A percentile compares a stretch with the other conserved stretches of the same genome.
Conservation (phyloP, 2,329 filamentous ascomycete genomes). For the Botrytis sinoallii region DNA sequence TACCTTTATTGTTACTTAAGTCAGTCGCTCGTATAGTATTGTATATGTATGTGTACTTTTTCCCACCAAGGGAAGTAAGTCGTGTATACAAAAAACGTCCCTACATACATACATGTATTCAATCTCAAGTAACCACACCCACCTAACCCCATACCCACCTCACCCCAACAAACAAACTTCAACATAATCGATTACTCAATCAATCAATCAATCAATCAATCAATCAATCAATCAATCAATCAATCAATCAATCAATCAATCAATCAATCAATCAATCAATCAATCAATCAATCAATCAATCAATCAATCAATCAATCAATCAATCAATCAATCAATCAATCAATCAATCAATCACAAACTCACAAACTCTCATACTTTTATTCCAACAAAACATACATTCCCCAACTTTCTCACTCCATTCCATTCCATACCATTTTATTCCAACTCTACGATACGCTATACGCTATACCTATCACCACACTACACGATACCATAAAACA, state of each 20-base stretch:
- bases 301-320: too few species aligned
- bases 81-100: neutral
- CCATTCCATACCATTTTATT: too few species aligned
- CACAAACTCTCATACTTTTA: neutral
- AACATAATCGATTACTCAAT: neutral
- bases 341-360: neutral
- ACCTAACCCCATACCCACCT: neutral
- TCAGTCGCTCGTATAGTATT: neutral
- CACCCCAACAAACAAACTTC: neutral
- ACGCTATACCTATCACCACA: neutral
- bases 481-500: neutral
- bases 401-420: neutral
- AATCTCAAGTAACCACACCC: neutral
- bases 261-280: too few species aligned
- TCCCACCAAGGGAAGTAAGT: neutral
- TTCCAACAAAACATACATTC: neutral
- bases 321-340: neutral
- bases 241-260: neutral
- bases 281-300: neutral
- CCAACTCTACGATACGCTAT: too few species aligned
- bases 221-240: neutral
- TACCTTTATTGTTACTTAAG: fast-evolving
- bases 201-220: too few species aligned
- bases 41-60: neutral
- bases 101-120: neutral